Base-by-base conservation (phyloP, 2,329 filamentous ascomycete genomes). In the Torrubiellomyces zombiae region DNA sequence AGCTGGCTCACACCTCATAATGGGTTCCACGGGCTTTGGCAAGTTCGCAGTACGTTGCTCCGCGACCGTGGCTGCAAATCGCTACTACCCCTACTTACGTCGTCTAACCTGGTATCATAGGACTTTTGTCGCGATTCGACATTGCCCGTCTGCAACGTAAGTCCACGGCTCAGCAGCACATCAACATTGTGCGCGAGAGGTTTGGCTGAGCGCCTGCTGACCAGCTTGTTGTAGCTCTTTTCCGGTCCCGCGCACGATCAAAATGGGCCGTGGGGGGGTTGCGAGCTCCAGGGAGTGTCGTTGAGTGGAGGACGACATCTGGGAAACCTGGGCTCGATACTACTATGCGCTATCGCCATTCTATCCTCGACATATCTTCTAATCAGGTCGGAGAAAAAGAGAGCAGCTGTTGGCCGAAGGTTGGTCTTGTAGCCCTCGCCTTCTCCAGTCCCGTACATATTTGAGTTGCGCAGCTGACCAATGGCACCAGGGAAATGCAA, bases 391-490 rank as follows among this genome's bases (percentile, higher is more conserved):
- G 79, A 95, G 42, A 70, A 67, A 47, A 95, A 98, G 57, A 75
- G 78, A 50, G 89, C 89, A 28, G 89, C 89, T 28, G 89, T 98
- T 23, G 89, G 89, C 31, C 66, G 89, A 58, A 79, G 83, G 83
- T 91, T 56, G 32, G 63, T 40, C 20, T 13, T 14, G 12, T 8
- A 15, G 13, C 18, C 5, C 10, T 7, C 22, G 4, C 9, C 14
- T 24, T 5, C 13, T n/a, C n/a, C n/a, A n/a, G n/a, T n/a, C n/a
- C n/a, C n/a, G n/a, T n/a, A 14, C 13, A 11, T 10, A 12, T 16
- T 9, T 12, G 15, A 15, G 12, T 4, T 18, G 3, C 9, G 14
- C 14, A 14, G 31, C 34, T 37, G 21, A 38, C 26, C 21, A 16
- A n/a, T 6, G 1, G 14, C 6, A 27, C 28, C 43, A 92, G 89